Percentiles rank a stretch among this genome's conserved stretches.
These are phyloP conservation scores for Citrullus colocynthis DNA, from an alignment of 306 rosid genomes.

Conservation along the genomic window DNA sequence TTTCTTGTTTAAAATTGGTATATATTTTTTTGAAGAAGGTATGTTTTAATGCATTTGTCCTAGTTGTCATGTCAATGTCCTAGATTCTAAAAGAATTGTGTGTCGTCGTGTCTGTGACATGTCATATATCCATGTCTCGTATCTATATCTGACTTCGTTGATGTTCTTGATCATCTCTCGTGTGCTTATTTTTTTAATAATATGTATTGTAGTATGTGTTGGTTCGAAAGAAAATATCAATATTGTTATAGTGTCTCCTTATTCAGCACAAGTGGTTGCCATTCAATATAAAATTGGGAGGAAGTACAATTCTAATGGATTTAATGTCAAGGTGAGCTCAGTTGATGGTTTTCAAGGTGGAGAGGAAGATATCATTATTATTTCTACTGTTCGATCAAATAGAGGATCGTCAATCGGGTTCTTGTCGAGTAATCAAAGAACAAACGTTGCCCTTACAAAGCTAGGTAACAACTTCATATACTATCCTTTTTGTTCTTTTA, in stretches of 20 bases:
- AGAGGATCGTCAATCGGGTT: slow-evolving; percentile 26
- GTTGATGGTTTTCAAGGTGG: slow-evolving; percentile 84
- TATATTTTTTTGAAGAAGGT: no score
- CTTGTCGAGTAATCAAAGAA: slow-evolving; percentile 36
- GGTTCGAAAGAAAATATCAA: slow-evolving; percentile 22
- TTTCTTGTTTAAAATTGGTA: no score
- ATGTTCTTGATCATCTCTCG: no score
- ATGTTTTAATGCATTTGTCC: no score
- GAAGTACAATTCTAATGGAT: slow-evolving; percentile 25
- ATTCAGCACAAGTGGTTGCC: slow-evolving; percentile 59
- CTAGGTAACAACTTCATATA: slow-evolving; percentile 20
- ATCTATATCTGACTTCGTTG: no score
- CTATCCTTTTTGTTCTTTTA: no score
- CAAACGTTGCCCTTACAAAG: slow-evolving; percentile 35
- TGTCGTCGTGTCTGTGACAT: no score
- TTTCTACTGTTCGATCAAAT: slow-evolving; percentile 52
- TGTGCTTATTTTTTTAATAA: slow-evolving; percentile 18
- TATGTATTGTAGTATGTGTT: slow-evolving; percentile 27
- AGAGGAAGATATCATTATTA: slow-evolving; percentile 50
- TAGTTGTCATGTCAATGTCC: no score
- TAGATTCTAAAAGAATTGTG: no score
- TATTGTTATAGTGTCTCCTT: slow-evolving; percentile 63
- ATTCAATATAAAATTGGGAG: slow-evolving; percentile 33
- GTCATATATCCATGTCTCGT: no score
- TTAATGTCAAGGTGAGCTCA: slow-evolving; percentile 48